Conservation (phyloP, 2,329 filamentous ascomycete genomes). For the Aspergillus neoniger region DNA sequence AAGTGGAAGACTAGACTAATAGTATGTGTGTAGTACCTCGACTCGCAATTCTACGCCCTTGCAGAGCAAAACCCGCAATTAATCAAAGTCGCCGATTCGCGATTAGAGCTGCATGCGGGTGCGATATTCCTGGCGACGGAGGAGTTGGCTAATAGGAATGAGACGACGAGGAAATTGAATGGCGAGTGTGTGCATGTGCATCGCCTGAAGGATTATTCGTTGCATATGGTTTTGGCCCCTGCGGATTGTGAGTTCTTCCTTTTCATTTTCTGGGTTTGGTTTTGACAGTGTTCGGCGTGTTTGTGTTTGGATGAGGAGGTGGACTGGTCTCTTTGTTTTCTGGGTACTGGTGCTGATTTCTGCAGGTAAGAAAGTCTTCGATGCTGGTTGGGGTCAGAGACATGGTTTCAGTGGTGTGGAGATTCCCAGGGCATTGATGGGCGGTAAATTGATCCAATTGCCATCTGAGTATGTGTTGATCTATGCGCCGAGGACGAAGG, state of each 20-base stretch:
- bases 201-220: conserved; percentile 65
- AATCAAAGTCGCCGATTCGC: conserved; percentile 28
- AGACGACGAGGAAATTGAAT: conserved; percentile 37
- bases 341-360: too few relatives aligned
- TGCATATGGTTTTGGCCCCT: conserved; percentile 79
- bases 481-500: conserved; percentile 38
- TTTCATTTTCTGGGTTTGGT: too few relatives aligned
- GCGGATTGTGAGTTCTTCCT: conserved; percentile 61
- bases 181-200: conserved; percentile 83
- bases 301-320: too few relatives aligned
- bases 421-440: conserved; percentile 62
- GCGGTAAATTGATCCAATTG: conserved; percentile 19
- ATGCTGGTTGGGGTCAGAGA: conserved; percentile 75
- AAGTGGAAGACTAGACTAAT: too few relatives aligned
- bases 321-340: too few relatives aligned
- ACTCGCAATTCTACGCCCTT: conserved; percentile 24
- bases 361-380: conserved; percentile 61
- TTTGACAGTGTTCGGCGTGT: too few relatives aligned
- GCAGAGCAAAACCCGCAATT: conserved; percentile 30
- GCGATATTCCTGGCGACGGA: conserved; percentile 30
- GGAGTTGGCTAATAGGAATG: conserved; percentile 16
- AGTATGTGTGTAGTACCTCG: conserved; percentile 25
- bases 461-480: conserved; percentile 35
- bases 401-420: conserved; percentile 57
- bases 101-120: conserved; percentile 27